Conservation (phyloP, 2,329 filamentous ascomycete species). For the Atkinsonella texensis region DNA sequence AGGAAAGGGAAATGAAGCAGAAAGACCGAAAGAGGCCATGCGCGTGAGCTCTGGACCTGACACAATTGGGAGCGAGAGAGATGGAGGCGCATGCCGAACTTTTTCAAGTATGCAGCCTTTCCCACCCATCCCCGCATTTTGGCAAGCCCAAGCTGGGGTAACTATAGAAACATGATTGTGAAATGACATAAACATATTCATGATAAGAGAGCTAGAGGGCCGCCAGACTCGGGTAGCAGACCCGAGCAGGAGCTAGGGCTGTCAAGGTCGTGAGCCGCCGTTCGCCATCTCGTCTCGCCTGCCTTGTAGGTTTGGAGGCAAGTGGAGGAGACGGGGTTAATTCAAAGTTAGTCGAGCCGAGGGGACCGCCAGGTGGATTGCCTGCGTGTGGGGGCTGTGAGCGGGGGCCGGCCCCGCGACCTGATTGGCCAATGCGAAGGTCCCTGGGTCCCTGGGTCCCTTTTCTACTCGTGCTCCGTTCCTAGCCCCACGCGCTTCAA, state of each 20-base stretch:
- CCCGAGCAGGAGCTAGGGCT: neutral
- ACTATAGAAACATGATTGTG: too few relatives aligned
- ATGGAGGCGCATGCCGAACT: neutral
- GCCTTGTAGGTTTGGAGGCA: too few relatives aligned
- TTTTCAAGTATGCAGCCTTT: neutral
- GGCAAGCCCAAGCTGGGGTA: neutral
- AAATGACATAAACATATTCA: neutral
- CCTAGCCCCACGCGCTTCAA: too few relatives aligned
- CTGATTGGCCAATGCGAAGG: too few relatives aligned
- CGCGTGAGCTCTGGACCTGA: neutral
- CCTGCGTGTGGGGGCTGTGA: too few relatives aligned
- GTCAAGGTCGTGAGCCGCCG: neutral
- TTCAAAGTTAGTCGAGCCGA: too few relatives aligned
- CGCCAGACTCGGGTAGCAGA: neutral
- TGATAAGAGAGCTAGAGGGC: neutral
- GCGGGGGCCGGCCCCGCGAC: too few relatives aligned
- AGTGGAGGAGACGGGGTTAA: too few relatives aligned
- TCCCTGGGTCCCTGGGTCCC: too few relatives aligned
- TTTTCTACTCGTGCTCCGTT: too few relatives aligned
- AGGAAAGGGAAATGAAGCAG: neutral
- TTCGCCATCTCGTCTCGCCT: too few relatives aligned
- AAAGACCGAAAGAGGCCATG: neutral
- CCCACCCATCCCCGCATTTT: neutral
- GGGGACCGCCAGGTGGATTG: too few relatives aligned
- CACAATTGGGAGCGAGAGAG: neutral